Conservation (phyloP, 2,329 filamentous ascomycete species). For the Botrytis paeoniae region DNA sequence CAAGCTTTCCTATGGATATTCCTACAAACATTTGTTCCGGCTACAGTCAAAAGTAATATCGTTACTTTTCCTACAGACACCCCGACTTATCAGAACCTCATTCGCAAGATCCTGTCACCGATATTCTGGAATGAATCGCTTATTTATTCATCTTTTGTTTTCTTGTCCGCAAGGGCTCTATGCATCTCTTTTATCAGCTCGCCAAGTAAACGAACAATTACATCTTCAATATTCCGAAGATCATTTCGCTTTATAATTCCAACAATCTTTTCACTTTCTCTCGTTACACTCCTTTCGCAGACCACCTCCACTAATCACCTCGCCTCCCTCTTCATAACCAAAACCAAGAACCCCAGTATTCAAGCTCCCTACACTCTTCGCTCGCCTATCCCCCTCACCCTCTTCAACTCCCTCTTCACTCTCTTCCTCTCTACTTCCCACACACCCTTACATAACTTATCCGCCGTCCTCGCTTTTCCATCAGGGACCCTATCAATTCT, state of each 20-base stretch:
- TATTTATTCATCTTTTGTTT: conserved; percentile 46
- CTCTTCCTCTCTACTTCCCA: conserved; percentile 44
- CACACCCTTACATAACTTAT: conserved; percentile 40
- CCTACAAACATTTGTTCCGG: conserved; percentile 45
- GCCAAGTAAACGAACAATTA: conserved; percentile 38
- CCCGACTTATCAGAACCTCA: conserved; percentile 41
- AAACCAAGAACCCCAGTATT: conserved; percentile 41
- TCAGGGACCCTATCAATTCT: conserved; percentile 47
- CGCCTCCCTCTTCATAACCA: conserved; percentile 41
- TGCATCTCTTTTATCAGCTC: conserved; percentile 43
- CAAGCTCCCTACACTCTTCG: conserved; percentile 36
- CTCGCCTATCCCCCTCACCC: conserved; percentile 41
- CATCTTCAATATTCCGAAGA: conserved; percentile 44
- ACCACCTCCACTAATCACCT: conserved; percentile 35
- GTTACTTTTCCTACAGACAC: conserved; percentile 38
- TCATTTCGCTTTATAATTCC: conserved; percentile 44
- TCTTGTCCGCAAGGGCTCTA: conserved; percentile 44
- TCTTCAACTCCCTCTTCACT: conserved; percentile 47
- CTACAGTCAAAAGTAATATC: conserved; percentile 36
- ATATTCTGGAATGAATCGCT: conserved; percentile 45
- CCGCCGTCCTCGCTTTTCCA: conserved; percentile 44
- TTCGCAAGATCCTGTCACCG: conserved; percentile 46
- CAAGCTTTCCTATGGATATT: conserved; percentile 46
- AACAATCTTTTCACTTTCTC: conserved; percentile 41
- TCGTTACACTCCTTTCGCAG: conserved; percentile 41